Conservation (phyloP, 257 asterid genomes). For the Cynanchum wilfordii region DNA sequence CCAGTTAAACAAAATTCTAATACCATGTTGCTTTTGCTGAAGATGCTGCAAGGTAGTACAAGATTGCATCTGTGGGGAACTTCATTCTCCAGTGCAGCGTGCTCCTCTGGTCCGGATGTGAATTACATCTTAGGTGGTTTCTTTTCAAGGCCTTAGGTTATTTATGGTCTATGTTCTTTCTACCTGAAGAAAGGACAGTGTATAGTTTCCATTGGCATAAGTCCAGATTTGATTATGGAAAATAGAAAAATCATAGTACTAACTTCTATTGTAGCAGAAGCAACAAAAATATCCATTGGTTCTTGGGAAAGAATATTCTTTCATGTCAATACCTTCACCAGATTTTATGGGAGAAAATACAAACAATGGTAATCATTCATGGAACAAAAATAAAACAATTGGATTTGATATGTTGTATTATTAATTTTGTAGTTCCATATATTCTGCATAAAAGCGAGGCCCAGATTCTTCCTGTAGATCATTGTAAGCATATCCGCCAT, state of each 20-base stretch:
- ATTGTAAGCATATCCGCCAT: constrained; percentile 60
- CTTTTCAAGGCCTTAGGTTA: neutral
- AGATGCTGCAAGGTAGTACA: neutral
- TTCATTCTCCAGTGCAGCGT: neutral
- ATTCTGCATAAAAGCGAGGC: constrained; percentile 45
- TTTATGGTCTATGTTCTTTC: neutral
- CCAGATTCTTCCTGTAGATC: constrained; percentile 42
- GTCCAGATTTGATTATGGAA: neutral
- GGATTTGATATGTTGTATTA: neutral
- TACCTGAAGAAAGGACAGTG: neutral
- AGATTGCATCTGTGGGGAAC: neutral
- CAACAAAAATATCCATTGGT: neutral
- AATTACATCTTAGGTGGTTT: neutral
- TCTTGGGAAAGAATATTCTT: neutral
- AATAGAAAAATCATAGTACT: neutral
- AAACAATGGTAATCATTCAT: neutral
- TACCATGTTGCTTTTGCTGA: neutral
- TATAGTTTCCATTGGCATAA: neutral
- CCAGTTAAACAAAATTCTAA: neutral
- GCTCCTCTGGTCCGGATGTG: neutral
- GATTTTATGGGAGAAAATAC: neutral
- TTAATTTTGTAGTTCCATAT: constrained; percentile 33
- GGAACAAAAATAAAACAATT: neutral
- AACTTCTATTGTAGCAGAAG: neutral
- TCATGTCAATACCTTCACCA: neutral